phyloP scores from a whole-genome alignment of 2,329 filamentous ascomycete genomes.

The Aureobasidium sp. region DNA sequence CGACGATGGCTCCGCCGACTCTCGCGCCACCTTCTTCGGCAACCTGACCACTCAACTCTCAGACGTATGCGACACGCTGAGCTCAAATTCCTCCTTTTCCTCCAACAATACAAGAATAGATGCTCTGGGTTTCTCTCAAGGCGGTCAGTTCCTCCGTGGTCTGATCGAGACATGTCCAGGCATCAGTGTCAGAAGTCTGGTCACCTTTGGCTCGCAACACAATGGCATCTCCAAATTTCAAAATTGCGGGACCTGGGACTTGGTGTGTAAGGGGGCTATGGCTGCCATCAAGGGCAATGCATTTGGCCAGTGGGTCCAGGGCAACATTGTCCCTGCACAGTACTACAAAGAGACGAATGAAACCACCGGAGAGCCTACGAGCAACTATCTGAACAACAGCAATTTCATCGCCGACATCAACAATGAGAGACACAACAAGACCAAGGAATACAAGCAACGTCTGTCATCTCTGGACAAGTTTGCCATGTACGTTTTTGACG shows the following conservation, averaged over 20 bases:
- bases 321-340: slow-evolving; percentile 79
- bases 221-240: slow-evolving; percentile 85
- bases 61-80: slow-evolving; percentile 69
- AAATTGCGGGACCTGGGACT: slow-evolving; percentile 63
- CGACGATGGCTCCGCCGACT: slow-evolving; percentile 61
- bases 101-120: slow-evolving; percentile 49
- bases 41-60: slow-evolving; percentile 76
- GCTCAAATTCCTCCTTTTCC: slow-evolving; percentile 63
- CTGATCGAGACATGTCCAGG: slow-evolving; percentile 90
- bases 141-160: slow-evolving; percentile 88
- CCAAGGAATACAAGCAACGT: slow-evolving; percentile 63
- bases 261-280: slow-evolving; percentile 74
- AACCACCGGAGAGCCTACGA: slow-evolving; percentile 47
- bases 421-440: slow-evolving; percentile 77
- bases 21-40: slow-evolving; percentile 80
- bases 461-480: slow-evolving; percentile 65
- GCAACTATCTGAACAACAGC: slow-evolving; percentile 68
- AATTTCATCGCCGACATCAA: slow-evolving; percentile 95
- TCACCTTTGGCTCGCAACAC: slow-evolving; percentile 88
- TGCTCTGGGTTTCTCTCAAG: slow-evolving; percentile 90
- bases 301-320: slow-evolving; percentile 73
- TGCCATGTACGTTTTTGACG: slow-evolving; percentile 82
- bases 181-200: slow-evolving; percentile 67
- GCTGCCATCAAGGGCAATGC: slow-evolving; percentile 71
- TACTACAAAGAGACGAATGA: slow-evolving; percentile 71